These are phyloP conservation scores for Vitellaria paradoxa DNA, from an alignment of 179 eudicot genomes.

Conservation along the genomic window DNA sequence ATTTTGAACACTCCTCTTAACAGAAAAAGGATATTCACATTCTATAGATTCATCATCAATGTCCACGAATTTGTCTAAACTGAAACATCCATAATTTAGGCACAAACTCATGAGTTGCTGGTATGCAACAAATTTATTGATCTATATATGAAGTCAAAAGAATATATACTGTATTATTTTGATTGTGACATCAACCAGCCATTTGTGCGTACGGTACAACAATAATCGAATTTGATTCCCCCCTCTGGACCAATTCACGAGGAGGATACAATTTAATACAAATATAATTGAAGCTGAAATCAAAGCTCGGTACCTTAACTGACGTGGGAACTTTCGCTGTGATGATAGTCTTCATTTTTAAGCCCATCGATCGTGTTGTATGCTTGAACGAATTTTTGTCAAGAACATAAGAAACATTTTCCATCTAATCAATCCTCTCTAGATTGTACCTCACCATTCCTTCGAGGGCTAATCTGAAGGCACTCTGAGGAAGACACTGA, in stretches of 20 bases:
- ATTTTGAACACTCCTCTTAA: not conserved
- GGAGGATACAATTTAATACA: not conserved
- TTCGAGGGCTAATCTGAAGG: constrained; percentile 59
- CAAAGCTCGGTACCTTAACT: not conserved
- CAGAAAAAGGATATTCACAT: not conserved
- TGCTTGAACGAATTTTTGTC: constrained; percentile 2
- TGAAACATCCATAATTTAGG: too few species aligned
- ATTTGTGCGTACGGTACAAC: too few species aligned
- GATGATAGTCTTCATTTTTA: not conserved
- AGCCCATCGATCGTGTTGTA: not conserved
- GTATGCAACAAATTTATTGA: constrained; percentile 7
- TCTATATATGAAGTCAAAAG: constrained; percentile 10
- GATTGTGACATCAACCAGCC: too few species aligned
- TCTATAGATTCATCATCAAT: not conserved
- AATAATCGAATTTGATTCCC: not conserved
- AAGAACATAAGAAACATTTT: not conserved
- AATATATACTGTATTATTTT: not conserved
- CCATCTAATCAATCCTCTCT: constrained; percentile 60
- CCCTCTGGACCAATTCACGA: not conserved
- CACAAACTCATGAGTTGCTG: too few species aligned
- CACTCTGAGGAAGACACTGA: constrained; percentile 65
- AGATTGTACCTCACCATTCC: constrained; percentile 82
- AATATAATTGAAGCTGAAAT: not conserved
- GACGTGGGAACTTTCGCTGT: not conserved
- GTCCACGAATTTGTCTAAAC: too few species aligned